Base-by-base conservation (phyloP, 768 basidiomycete species). In the Sistotremastrum suecicum region DNA sequence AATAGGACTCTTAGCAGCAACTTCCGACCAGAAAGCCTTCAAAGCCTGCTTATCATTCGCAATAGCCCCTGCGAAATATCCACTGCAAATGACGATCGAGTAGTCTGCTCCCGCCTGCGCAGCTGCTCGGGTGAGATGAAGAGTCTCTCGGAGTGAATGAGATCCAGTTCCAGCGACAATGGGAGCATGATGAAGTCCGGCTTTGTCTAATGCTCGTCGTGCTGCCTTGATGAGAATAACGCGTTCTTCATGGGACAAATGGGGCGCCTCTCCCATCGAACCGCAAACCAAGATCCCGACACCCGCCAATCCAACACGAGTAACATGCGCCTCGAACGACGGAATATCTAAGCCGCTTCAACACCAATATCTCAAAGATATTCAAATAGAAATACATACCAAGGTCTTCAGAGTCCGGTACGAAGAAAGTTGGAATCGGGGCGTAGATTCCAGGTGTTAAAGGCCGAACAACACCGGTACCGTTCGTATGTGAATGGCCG, bases 391-490 rank as follows among this genome's bases (percentile, higher is more conserved):
- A 28, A 43, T 34, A 67, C 76, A 57, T 55, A 86, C 88, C 89
- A 46, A 94, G 73, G 53, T 91, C 87, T 61, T 92, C 85, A 37
- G 78, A 73, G 34, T 69, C 72, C 1, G 70, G 67, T 12, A 78
- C 60, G 69, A 88, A 91, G 68, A 94, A 92, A 10, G 88, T 76
- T 33, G 81, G 86, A 54, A 94, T 76, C 33, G 91, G 91, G 7
- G 84, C 82, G 62, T 74, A 91, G 47, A 94, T 75, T 39, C 90
- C 88, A 28, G 85, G 61, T 45, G 67, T 73, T 52, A 94, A 66
- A 11, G 74, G 71, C 45, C 84, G 79, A 47, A 64, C 58, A 39
- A 63, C 51, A 6, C 49, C 46, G 39, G 45, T 37, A 20, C 20
- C 20, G 20, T 20, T 20, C 20, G 20, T 20, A 20, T 20, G 20